A percentile compares a stretch with the other conserved stretches of the same genome.
phyloP scores from a whole-genome alignment of 768 basidiomycete genomes.

The Dacryopinax primogenitus region DNA sequence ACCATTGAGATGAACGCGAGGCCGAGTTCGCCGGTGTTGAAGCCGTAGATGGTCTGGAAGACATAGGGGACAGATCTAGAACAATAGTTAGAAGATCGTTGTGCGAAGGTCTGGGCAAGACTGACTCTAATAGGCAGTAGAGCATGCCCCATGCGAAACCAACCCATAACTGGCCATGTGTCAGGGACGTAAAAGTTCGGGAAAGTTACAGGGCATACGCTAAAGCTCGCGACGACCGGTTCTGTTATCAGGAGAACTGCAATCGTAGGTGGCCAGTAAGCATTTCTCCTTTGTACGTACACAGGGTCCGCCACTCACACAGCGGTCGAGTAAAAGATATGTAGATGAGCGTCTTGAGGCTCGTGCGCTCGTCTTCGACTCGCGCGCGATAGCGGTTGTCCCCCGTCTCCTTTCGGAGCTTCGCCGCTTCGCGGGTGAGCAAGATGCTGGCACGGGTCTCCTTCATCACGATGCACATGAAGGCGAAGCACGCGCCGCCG shows the following conservation, averaged over 20 bases:
- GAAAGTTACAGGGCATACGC: slow-evolving; percentile 32
- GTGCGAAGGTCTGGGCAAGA: slow-evolving; percentile 19
- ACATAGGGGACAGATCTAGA: slow-evolving; percentile 31
- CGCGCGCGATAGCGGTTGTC: slow-evolving; percentile 48
- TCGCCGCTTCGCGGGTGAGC: slow-evolving; percentile 49
- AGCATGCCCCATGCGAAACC: slow-evolving; percentile 66
- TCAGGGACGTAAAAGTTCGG: neutral
- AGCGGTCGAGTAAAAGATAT: slow-evolving; percentile 60
- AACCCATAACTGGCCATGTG: slow-evolving; percentile 43
- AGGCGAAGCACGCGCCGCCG: slow-evolving; percentile 38
- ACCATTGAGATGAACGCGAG: slow-evolving; percentile 44
- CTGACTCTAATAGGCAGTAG: slow-evolving; percentile 55
- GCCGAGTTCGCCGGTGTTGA: slow-evolving; percentile 47
- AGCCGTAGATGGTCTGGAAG: slow-evolving; percentile 45
- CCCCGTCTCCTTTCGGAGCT: slow-evolving; percentile 51
- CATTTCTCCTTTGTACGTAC: too few relatives aligned
- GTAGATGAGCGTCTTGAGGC: slow-evolving; percentile 46
- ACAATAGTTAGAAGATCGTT: neutral
- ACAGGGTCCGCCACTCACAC: slow-evolving; percentile 34
- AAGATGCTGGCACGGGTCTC: slow-evolving; percentile 68
- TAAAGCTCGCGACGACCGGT: slow-evolving; percentile 60
- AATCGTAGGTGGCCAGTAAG: slow-evolving; percentile 8
- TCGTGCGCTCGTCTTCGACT: slow-evolving; percentile 49
- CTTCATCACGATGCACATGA: slow-evolving; percentile 43
- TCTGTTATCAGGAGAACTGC: slow-evolving; percentile 57